These are phyloP conservation scores for Carex kokanica DNA, from an alignment of 176 grass and related monocot species.

Conservation along the genomic window DNA sequence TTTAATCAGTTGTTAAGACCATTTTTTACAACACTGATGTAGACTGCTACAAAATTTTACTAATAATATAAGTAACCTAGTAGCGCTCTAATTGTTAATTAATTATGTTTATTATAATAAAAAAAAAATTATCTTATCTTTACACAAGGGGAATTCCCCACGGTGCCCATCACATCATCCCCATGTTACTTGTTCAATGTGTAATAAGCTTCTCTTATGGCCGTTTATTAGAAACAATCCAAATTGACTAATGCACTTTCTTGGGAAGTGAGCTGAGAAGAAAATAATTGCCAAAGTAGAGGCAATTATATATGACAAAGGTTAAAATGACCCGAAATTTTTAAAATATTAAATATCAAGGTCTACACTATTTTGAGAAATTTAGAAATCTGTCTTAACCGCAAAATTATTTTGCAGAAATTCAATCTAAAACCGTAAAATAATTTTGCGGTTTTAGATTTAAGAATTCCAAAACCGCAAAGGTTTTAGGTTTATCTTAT, in stretches of 20 bases:
- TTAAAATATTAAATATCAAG: too few relatives aligned
- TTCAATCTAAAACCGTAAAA: too few relatives aligned
- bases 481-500: too few relatives aligned
- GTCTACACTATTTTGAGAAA: too few relatives aligned
- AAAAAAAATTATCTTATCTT: neutral
- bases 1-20: too few relatives aligned
- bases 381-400: too few relatives aligned
- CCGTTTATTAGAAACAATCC: neutral
- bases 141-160: neutral
- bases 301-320: too few relatives aligned
- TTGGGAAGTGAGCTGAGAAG: neutral
- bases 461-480: too few relatives aligned
- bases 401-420: too few relatives aligned
- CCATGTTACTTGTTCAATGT: neutral
- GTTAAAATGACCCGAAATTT: too few relatives aligned
- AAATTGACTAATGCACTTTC: slow-evolving; percentile 25
- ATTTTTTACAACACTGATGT: neutral
- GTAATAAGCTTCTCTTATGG: slow-evolving; percentile 7
- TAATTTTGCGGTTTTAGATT: too few relatives aligned
- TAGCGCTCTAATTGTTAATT: neutral
- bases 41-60: neutral
- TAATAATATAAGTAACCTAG: neutral
- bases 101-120: too few relatives aligned
- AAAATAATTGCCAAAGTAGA: neutral
- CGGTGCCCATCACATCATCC: slow-evolving; percentile 4